Evolutionary conservation across 2,329 filamentous ascomycete species (phyloP), one percentile per base, ranked within the genome.

Genomic region (Taxawa tesnikishii): DNA sequence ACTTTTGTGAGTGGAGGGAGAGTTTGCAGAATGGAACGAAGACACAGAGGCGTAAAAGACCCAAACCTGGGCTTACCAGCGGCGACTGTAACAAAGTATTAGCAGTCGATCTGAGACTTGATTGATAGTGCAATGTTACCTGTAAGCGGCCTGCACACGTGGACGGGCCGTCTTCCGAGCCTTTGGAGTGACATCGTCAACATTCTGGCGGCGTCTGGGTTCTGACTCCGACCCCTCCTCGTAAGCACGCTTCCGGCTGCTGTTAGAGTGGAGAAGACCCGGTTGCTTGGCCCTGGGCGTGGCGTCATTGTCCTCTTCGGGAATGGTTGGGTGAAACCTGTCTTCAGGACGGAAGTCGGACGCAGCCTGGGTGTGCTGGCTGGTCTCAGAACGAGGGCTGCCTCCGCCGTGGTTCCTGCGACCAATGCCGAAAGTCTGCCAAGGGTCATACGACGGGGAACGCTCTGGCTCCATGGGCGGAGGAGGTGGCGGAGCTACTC

Each of bases 291-390:
- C 38, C 15, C 38, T 39, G 7, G 39, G 42, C 5, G 41, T 43
- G 6, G 31, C 36, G 12, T 45, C 40, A 14, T 29, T 31, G 23
- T 33, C 26, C 23, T 27, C 29, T 10, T 39, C 38, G 8, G n/a
- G 8, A n/a, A 23, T 23, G n/a, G 19, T 8, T 23, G 19, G n/a
- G n/a, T n/a, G n/a, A n/a, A n/a, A n/a, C n/a, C n/a, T n/a, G 9
- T 38, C 38, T 28, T 39, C 36, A 13, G 36, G 32, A 13, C 41
- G 31, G 28, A 47, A 46, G 31, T 45, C 44, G 4, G 43, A 45
- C 4, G 43, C 44, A 26, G 34, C 39, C 3, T 33, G 31, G 2
- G 44, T 46, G 31, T 35, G 38, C 21, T 45, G 44, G 29, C 41
- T 43, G 12, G 35, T 36, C 15, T 38, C 32, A 10, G 43, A 47